Conservation (phyloP, 2,329 filamentous ascomycete genomes). For the Scleromitrula shiraiana region DNA sequence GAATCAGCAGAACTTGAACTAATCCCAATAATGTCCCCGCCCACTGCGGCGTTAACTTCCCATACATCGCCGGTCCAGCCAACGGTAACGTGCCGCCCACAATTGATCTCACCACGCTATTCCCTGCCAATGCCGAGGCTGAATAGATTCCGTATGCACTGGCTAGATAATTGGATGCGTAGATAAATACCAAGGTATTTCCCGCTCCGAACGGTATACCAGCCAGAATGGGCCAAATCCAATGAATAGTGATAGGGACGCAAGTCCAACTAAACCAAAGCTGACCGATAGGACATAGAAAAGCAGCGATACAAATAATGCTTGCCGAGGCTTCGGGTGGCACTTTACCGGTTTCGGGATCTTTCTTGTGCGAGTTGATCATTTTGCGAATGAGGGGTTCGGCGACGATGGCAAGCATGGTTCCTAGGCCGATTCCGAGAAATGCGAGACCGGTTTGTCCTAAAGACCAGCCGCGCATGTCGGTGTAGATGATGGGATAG, state of each 20-base stretch:
- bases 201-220: constrained; percentile 73
- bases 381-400: constrained; percentile 69
- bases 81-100: constrained; percentile 74
- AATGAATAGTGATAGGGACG: constrained; percentile 67
- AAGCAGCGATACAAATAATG: constrained; percentile 68
- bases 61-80: constrained; percentile 66
- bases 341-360: constrained; percentile 65
- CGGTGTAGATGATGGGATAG: constrained; percentile 75
- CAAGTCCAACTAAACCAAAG: constrained; percentile 87
- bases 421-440: constrained; percentile 59
- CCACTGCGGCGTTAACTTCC: constrained; percentile 64
- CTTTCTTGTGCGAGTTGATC: constrained; percentile 67
- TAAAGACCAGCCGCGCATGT: constrained; percentile 66
- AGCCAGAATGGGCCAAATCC: constrained; percentile 70
- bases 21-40: constrained; percentile 68
- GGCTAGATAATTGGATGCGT: constrained; percentile 72
- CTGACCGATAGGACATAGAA: constrained; percentile 70
- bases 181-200: constrained; percentile 74
- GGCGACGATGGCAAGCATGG: constrained; percentile 49
- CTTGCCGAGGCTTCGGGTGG: constrained; percentile 75
- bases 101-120: constrained; percentile 63
- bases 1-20: constrained; percentile 65
- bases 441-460: constrained; percentile 72
- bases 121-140: constrained; percentile 72
- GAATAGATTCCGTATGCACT: constrained; percentile 75